phyloP scores from a whole-genome alignment of 2,329 filamentous ascomycete genomes.

The Diaporthe vaccinii region DNA sequence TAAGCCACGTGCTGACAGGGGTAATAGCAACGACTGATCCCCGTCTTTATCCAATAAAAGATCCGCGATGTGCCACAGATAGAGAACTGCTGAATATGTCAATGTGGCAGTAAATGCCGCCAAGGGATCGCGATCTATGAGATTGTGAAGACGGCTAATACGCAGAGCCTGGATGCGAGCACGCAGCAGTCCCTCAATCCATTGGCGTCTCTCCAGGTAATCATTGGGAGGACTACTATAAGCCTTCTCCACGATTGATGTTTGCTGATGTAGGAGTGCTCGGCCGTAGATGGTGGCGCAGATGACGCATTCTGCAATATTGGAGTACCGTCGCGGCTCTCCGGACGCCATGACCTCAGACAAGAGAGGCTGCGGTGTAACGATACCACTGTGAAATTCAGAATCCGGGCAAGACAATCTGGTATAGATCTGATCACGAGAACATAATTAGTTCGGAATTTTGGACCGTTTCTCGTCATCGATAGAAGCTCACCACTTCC shows the following conservation, averaged over 20 bases:
- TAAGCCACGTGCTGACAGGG: neutral
- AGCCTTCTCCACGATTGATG: neutral
- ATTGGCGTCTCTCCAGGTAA: neutral
- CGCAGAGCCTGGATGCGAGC: neutral
- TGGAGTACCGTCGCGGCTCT: neutral
- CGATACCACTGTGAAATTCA: neutral
- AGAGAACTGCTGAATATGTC: neutral
- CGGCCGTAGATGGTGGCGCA: neutral
- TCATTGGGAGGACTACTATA: neutral
- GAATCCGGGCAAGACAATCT: neutral
- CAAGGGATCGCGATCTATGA: neutral
- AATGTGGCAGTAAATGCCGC: neutral
- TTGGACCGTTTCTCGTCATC: neutral
- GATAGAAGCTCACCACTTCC: neutral
- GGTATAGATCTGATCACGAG: neutral
- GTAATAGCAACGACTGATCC: neutral
- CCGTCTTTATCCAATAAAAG: neutral
- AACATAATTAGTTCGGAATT: neutral
- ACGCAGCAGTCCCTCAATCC: neutral
- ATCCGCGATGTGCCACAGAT: neutral
- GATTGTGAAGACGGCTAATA: neutral
- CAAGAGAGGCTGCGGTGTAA: neutral
- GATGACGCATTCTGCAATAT: neutral
- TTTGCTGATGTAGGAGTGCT: neutral
- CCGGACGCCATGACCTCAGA: neutral